Evolutionary conservation across 805 yeast genomes (phyloP), one percentile per base, ranked within the genome.

Genomic region (Lipomyces starkeyi): DNA sequence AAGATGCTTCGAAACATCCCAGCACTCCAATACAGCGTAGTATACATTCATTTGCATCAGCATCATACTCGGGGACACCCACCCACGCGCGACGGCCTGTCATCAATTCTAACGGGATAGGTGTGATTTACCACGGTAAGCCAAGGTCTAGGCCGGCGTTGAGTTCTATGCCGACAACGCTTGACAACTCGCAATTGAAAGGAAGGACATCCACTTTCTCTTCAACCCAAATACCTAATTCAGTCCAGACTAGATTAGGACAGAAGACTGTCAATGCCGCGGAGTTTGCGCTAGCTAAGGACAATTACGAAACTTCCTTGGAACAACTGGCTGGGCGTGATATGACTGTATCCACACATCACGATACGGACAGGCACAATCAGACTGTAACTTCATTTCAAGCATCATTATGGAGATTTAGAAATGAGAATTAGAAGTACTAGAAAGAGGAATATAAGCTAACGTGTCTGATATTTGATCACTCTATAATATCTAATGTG

Each of bases 81-180:
- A 43, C 22, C 7, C 22, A 43, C 49, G 13, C 32, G 20, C 34
- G 58, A 9, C 43, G 58, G 35, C 58, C 35, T 27, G 35, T 55
- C n/a, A 34, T 55, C 58, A 55, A 32, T 34, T 29, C 58, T 1
- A 55, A 32, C 58, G 58, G 58, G 11, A 32, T 55, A 29, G 58
- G 58, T 13, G 58, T 32, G 49, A 13, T 43, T 3, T 43, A 17
- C 22, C 49, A 43, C 6, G 20, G 9, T n/a, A 43, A 43, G 20
- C 20, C 22, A 5, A n/a, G 14, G 22, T 43, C 49, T 6, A n/a
- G 8, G 49, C 22, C 20, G 8, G 49, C 22, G 9, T n/a, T 43
- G 7, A 17, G 49, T n/a, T n/a, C 49, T 6, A 17, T n/a, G 20
- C 49, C 49, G 22, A 43, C 49, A n/a, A 43, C 49, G 8, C 49